Evolutionary conservation across 2,329 filamentous ascomycete species (phyloP).

Genomic region (Aureobasidium lini): DNA sequence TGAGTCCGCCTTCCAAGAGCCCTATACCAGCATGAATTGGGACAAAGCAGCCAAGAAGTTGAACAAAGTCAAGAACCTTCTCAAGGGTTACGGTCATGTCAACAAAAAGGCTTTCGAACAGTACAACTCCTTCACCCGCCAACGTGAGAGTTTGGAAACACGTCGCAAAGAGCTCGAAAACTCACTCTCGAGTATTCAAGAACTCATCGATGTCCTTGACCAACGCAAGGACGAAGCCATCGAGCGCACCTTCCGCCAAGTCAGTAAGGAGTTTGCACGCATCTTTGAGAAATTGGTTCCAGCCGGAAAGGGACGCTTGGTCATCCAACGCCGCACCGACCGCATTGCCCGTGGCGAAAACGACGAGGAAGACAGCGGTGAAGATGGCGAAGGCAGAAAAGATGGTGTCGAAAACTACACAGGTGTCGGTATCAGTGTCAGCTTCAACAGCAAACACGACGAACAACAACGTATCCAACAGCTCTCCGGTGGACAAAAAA

Average conservation of each 20-base stretch:
- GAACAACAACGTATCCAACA: conserved; percentile 98
- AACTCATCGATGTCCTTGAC: conserved; percentile 86
- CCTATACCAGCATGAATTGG: conserved; percentile 71
- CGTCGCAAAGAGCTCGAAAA: conserved; percentile 81
- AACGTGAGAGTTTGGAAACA: conserved; percentile 78
- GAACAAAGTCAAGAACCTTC: conserved; percentile 81
- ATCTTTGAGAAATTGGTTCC: conserved; percentile 95
- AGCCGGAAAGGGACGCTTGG: conserved; percentile 79
- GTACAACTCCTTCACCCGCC: conserved; percentile 92
- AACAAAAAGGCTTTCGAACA: conserved; percentile 99
- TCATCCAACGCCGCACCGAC: conserved; percentile 88
- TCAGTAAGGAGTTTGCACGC: conserved; percentile 82
- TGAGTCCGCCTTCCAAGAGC: conserved; percentile 82
- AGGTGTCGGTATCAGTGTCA: conserved; percentile 92
- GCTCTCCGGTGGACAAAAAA: conserved; percentile 94
- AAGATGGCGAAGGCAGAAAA: conserved; percentile 30
- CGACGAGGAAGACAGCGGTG: conserved; percentile 47
- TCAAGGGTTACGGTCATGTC: conserved; percentile 96
- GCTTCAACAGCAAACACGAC: conserved; percentile 97
- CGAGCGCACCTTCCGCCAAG: conserved; percentile 96
- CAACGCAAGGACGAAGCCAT: conserved; percentile 97
- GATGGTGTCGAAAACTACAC: conserved; percentile 83
- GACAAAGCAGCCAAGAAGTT: conserved; percentile 60
- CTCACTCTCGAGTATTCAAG: conserved; percentile 80
- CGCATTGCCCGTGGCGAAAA: conserved; percentile 52